Evolutionary conservation across 305 asterid species (phyloP).

Genomic region (Withania somnifera): DNA sequence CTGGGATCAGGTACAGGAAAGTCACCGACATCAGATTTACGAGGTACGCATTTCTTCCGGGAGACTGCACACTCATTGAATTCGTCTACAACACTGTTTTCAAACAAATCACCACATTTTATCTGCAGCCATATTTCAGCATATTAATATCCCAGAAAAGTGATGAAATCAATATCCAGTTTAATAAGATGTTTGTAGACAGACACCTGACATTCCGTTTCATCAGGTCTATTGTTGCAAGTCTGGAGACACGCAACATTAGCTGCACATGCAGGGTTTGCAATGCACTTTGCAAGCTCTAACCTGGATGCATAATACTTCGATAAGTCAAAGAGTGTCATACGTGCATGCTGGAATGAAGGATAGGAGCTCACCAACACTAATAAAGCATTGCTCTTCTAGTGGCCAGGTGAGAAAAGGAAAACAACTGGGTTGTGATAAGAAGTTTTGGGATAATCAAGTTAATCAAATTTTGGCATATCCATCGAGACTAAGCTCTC

Average conservation of each 20-base stretch:
- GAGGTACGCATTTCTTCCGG: slow-evolving; percentile 91
- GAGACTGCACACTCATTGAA: slow-evolving; percentile 97
- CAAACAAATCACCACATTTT: slow-evolving; percentile 90
- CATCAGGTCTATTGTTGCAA: slow-evolving; percentile 90
- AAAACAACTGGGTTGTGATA: background rate
- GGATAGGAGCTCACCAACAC: background rate
- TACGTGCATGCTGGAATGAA: background rate
- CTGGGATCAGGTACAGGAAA: slow-evolving; percentile 80
- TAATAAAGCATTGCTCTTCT: background rate
- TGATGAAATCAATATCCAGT: background rate
- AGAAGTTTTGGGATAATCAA: background rate
- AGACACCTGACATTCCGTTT: slow-evolving; percentile 91
- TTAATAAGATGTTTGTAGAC: background rate
- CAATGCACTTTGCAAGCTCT: slow-evolving; percentile 83
- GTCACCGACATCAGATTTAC: slow-evolving; percentile 89
- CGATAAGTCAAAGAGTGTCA: background rate
- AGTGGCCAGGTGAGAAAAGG: background rate
- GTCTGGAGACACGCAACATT: slow-evolving; percentile 91
- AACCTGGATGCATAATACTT: slow-evolving; percentile 29
- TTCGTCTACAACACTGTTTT: slow-evolving; percentile 74
- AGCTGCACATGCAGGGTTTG: slow-evolving; percentile 94
- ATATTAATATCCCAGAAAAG: background rate
- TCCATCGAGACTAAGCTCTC: background rate
- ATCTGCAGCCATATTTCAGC: slow-evolving; percentile 41
- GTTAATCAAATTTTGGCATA: background rate